These are phyloP conservation scores for Oryza longistaminata DNA, from an alignment of 176 grass and related monocot genomes.

Conservation along the genomic window DNA sequence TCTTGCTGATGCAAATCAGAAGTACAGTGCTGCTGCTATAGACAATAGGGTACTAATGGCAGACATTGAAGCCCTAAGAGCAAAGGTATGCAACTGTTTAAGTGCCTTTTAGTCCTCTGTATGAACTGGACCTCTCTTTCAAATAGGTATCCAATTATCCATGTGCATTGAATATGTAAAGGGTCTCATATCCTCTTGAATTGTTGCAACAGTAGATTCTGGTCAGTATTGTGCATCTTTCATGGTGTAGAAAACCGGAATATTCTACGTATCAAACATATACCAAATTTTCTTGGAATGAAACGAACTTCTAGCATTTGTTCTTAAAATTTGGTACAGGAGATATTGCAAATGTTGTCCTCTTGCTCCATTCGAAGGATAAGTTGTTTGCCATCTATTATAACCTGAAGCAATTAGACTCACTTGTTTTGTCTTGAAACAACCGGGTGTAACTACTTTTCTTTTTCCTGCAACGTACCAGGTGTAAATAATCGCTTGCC, in stretches of 20 bases:
- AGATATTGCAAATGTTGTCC: not conserved
- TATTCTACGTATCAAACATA: not conserved
- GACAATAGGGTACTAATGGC: constrained; percentile 66
- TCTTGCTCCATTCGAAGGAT: not conserved
- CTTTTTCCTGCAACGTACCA: not conserved
- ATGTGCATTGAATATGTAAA: not conserved
- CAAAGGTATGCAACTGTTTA: constrained; percentile 50
- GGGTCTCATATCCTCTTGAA: not conserved
- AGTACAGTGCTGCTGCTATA: constrained; percentile 48
- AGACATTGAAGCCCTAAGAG: constrained; percentile 57
- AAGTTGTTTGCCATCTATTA: not conserved
- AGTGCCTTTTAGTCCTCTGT: not conserved
- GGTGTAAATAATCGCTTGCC: not conserved
- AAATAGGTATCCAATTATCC: not conserved
- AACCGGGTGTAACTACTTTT: constrained; percentile 2
- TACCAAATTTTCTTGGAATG: not conserved
- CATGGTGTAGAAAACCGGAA: not conserved
- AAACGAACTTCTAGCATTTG: not conserved
- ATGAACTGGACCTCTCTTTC: not conserved
- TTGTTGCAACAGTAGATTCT: not conserved
- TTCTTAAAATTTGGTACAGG: not conserved
- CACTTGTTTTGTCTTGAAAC: not conserved
- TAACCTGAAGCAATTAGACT: not conserved
- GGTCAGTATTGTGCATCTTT: not conserved
- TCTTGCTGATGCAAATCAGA: constrained; percentile 55